A percentile compares a stretch with the other conserved stretches of the same genome.
Evolutionary conservation across 257 asterid genomes (phyloP).

Genomic region (Salvia rosmarinus): DNA sequence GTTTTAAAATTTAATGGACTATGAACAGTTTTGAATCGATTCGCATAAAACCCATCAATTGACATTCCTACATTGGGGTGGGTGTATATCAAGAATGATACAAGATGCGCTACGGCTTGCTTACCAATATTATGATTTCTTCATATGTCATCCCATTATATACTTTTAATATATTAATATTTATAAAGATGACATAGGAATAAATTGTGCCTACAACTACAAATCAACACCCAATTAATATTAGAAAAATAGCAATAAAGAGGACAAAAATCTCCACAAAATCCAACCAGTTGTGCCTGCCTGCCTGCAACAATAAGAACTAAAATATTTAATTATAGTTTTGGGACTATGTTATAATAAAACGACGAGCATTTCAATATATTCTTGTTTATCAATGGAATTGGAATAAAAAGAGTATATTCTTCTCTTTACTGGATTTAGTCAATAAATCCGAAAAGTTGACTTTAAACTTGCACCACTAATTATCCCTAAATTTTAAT

Average conservation of each 20-base stretch:
- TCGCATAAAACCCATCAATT: no score
- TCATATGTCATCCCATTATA: no score
- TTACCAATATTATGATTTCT: no score
- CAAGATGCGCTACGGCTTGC: no score
- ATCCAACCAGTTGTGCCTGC: constrained; percentile 9
- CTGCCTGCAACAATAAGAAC: no score
- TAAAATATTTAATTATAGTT: background rate
- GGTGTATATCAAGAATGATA: no score
- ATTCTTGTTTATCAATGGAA: background rate
- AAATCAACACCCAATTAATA: background rate
- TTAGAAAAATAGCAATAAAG: background rate
- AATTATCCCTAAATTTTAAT: background rate
- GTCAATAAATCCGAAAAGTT: background rate
- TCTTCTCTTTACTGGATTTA: background rate
- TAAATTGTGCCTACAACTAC: no score
- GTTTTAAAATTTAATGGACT: no score
- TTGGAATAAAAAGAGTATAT: constrained; percentile 30
- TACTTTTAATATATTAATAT: no score
- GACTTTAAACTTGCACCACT: background rate
- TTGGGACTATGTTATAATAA: background rate
- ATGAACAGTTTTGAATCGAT: no score
- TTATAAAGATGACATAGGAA: no score
- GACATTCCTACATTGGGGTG: no score
- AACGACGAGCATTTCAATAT: constrained; percentile 13
- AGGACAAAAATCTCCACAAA: background rate